Base-by-base conservation (phyloP, 805 yeast species). In the Candida anglica region DNA sequence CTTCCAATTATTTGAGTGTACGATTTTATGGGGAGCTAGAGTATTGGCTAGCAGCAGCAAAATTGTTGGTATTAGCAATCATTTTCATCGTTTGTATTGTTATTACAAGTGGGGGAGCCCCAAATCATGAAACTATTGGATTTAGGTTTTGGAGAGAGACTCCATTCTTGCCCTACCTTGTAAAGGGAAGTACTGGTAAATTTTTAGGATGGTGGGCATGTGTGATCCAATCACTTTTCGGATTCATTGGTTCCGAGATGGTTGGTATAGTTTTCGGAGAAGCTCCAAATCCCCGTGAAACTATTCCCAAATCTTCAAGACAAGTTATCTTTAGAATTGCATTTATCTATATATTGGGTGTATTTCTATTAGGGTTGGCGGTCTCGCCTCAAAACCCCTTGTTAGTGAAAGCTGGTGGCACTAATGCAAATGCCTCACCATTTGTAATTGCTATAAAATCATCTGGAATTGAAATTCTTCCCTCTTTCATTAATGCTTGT, bases 211-310 rank as follows among this genome's bases (percentile, higher is more conserved):
- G 53, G 44, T 62, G 61, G 57, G 50, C 82, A 81, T 58, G 70
- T 78, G 38, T 77, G 83, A 59, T 46, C 55, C 21, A 69, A 76
- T 63, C 65, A 16, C 63, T 63, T 3, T 60, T 57, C 31, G 46
- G 60, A 3, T 56, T 62, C 41, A 66, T 65, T 20, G 66, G 66
- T 3, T 58, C 63, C 5, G 66, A 60, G 39, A 44, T 57, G 40
- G 43, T 59, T 34, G 64, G 48, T 8, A 38, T 51, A 49, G 50
- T 58, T 34, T 45, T 52, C 27, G 59, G 64, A 21, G 80, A 79
- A 44, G 59, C 63, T 28, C 45, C 65, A n/a, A 44, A 47, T 24
- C 87, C 68, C 13, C 43, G 67, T 36, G 58, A 48, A 28, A 52
- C 43, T 27, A 56, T 62, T 21, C 56, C 62, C 2, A 37, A 53